These are phyloP conservation scores for Neltuma alba DNA, from an alignment of 306 rosid species.

Conservation along the genomic window DNA sequence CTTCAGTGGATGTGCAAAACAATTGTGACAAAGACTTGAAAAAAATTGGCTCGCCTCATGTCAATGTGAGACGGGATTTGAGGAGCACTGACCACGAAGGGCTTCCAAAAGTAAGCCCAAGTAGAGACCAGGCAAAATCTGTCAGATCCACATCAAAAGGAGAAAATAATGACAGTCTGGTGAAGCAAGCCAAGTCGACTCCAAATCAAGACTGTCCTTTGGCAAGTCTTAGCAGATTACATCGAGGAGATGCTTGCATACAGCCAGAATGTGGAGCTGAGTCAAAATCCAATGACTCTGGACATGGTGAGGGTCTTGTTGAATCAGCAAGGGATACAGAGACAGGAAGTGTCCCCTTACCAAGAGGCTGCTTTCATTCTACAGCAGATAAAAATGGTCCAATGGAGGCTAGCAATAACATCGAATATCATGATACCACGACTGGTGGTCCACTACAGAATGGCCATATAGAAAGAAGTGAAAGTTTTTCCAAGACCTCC, in stretches of 20 bases:
- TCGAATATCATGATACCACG: conserved; percentile 45
- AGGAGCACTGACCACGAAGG: conserved; percentile 43
- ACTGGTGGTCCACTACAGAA: conserved; percentile 36
- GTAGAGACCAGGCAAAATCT: conserved; percentile 40
- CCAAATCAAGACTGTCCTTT: conserved; percentile 47
- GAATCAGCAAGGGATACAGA: conserved; percentile 53
- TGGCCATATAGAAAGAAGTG: conserved; percentile 60
- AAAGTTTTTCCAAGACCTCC: conserved; percentile 69
- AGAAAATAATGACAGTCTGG: conserved; percentile 46
- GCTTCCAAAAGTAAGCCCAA: conserved; percentile 37
- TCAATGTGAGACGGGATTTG: conserved; percentile 46
- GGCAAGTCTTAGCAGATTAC: conserved; percentile 44
- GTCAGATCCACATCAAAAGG: conserved; percentile 40
- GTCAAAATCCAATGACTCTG: conserved; percentile 41
- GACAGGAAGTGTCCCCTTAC: conserved; percentile 39
- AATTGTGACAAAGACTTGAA: conserved; percentile 42
- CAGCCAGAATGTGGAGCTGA: conserved; percentile 43
- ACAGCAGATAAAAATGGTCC: conserved; percentile 44
- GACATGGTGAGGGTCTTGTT: conserved; percentile 44
- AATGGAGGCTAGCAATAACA: conserved; percentile 44
- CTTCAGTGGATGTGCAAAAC: conserved; percentile 40
- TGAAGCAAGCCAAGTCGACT: conserved; percentile 40
- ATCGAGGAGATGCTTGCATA: conserved; percentile 46
- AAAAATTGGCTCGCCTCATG: conserved; percentile 36
- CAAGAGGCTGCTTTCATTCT: conserved; percentile 38